Conservation (phyloP, 495 filamentous ascomycete genomes). For the Podospora fimiseda region DNA sequence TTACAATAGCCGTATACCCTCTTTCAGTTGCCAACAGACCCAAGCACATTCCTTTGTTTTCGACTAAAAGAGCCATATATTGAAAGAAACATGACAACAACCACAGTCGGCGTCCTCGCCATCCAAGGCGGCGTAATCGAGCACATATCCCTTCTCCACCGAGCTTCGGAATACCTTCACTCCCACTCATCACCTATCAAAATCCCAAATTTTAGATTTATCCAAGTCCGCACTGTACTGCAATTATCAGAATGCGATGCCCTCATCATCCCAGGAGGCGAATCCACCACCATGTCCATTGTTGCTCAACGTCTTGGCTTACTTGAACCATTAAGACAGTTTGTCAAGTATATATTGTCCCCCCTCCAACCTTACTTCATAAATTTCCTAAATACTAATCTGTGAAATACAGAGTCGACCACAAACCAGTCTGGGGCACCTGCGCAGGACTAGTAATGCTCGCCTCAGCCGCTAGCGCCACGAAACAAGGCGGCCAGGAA, state of each 20-base stretch:
- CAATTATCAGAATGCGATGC: constrained; percentile 72
- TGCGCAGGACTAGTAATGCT: constrained; percentile 93
- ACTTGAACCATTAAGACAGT: constrained; percentile 78
- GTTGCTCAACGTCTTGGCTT: constrained; percentile 75
- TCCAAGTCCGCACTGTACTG: constrained; percentile 70
- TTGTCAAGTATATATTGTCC: constrained; percentile 71
- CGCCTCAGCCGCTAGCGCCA: constrained; percentile 78
- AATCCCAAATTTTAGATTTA: constrained; percentile 46
- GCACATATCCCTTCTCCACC: constrained; percentile 69
- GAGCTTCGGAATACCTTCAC: constrained; percentile 55
- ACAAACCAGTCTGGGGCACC: constrained; percentile 91
- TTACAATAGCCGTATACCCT: no score
- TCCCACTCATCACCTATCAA: constrained; percentile 3
- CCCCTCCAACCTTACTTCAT: neutral
- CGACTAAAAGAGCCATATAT: no score
- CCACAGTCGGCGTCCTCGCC: constrained; percentile 80
- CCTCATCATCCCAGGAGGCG: constrained; percentile 86
- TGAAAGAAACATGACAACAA: constrained; percentile 4
- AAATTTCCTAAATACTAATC: constrained; percentile 5
- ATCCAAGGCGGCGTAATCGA: constrained; percentile 92
- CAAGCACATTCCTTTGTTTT: no score
- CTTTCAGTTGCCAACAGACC: no score
- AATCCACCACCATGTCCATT: constrained; percentile 89
- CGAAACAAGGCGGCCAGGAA: constrained; percentile 87
- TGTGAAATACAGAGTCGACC: constrained; percentile 39